Evolutionary conservation across 1,139 yeast genomes (phyloP).

Genomic region (Magnusiomyces fungicola): DNA sequence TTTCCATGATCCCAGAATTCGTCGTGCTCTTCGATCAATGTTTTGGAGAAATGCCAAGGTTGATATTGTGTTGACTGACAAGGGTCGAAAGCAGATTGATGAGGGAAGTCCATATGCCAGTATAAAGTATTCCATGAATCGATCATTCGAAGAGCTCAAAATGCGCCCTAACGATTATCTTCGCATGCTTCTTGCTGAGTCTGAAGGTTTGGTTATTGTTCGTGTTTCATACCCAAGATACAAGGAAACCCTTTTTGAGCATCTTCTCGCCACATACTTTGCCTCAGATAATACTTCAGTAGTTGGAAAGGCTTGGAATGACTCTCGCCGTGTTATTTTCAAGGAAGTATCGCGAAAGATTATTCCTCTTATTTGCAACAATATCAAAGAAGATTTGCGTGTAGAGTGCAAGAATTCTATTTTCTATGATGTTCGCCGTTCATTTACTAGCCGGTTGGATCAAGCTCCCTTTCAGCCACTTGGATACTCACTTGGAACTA

Average conservation of each 20-base stretch:
- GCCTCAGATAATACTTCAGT: conserved; percentile 82
- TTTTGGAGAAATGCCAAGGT: conserved; percentile 63
- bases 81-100: conserved; percentile 77
- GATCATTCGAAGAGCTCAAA: conserved; percentile 67
- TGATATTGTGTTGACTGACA: conserved; percentile 74
- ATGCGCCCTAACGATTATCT: conserved; percentile 72
- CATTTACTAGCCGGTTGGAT: conserved; percentile 64
- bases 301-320: conserved; percentile 75
- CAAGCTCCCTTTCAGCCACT: conserved; percentile 91
- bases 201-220: conserved; percentile 46
- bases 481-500: conserved; percentile 69
- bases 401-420: conserved; percentile 69
- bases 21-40: conserved; percentile 65
- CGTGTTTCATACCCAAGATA: conserved; percentile 37
- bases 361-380: conserved; percentile 59
- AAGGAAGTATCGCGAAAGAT: conserved; percentile 61
- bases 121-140: conserved; percentile 81
- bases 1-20: conserved; percentile 71
- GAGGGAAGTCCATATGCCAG: conserved; percentile 78
- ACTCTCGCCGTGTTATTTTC: conserved; percentile 60
- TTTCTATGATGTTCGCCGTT: conserved; percentile 60
- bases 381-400: conserved; percentile 77
- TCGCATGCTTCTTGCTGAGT: conserved; percentile 88
- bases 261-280: conserved; percentile 50
- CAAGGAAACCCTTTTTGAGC: conserved; percentile 42